Base-by-base conservation (phyloP, 805 yeast genomes). In the Lipomyces spencermartinsiae region DNA sequence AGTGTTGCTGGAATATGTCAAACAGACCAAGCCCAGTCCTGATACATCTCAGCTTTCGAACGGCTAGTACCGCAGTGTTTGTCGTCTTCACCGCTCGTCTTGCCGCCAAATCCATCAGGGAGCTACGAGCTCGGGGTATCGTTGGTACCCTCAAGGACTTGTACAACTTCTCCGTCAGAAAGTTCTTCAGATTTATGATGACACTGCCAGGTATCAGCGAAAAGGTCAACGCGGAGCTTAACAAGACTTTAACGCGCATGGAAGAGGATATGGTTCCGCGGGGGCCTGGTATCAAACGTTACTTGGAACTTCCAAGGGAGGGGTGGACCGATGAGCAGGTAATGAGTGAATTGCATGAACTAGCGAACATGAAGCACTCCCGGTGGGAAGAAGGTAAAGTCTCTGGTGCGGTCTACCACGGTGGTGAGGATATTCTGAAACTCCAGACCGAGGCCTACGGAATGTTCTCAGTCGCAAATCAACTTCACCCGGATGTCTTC, bases 361-460 rank as follows among this genome's bases (percentile, higher is more conserved):
- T 63, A 58, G 58, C 73, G 19, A 60, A 54, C 12, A 72, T 93
- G 71, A 84, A 87, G 65, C 92, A 90, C 72, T 82, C 92, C 1
- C 89, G 88, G 65, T 94, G 98, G 97, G 84, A 88, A 76, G 82
- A 83, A 55, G 99, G 99, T 4, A 84, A 87, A 73, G 90, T 94
- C 2, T 90, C 97, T 19, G 99, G 99, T 5, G 98, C 98, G 0
- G 98, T 94, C 10, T 94, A 94, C 75, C 98, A 95, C 74, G 98
- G 98, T 37, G 98, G 98, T 14, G 81, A 83, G n/a, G 91, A 90
- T 39, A 79, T 94, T 63, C 82, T 90, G 51, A 80, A 84, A 51
- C 81, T 95, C 49, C 98, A 95, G 79, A 80, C 95, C 8, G 79
- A 84, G 64, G 95, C 97, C 0, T 93, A 87, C 77, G 85, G 87